Evolutionary conservation across 192 early-diverging fungal species (phyloP), one percentile per base, ranked within the genome.

Genomic region (Backusella westeae): DNA sequence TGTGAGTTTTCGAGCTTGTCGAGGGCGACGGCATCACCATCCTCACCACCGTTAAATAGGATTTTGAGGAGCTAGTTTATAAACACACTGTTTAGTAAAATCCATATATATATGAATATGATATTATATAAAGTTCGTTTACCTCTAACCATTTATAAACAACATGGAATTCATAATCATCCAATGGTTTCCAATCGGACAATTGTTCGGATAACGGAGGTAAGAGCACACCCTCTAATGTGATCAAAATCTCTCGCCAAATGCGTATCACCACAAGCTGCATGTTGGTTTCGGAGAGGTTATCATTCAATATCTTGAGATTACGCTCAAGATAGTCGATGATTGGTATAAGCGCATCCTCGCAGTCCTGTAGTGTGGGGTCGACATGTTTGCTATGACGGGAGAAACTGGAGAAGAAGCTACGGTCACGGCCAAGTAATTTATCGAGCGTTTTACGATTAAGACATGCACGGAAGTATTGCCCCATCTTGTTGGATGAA

Each of bases 321-420:
- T 93, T 94, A 21, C 77, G 86, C 41, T 95, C 92, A 76, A 95
- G 85, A 69, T 93, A 95, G 77, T 94, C 92, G 29, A 93, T 80
- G 17, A 95, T 73, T 32, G 90, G 92, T 36, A 87, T 84, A 41
- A 95, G 78, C 0, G 89, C 88, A 75, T 90, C 87, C 69, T 92
- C 90, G 67, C 91, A 92, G 67, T 87, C 88, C 49, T 80, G 80
- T 26, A 84, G 67, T 10, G 80, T 80, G 6, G 83, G 77, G 32
- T 88, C 77, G 3, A 75, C 74, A 6, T 75, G 70, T 35, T 82
- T 85, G 32, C 75, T 59, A 9, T 78, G 76, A 6, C 78, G 67
- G 10, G 75, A 76, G 41, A 77, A 79, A 6, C 53, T 42, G 1
- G 74, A 72, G 44, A 79, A 88, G 63, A 89, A 81, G 71, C 86